Conservation (phyloP, 768 basidiomycete species). For the Piloderma croceum region DNA sequence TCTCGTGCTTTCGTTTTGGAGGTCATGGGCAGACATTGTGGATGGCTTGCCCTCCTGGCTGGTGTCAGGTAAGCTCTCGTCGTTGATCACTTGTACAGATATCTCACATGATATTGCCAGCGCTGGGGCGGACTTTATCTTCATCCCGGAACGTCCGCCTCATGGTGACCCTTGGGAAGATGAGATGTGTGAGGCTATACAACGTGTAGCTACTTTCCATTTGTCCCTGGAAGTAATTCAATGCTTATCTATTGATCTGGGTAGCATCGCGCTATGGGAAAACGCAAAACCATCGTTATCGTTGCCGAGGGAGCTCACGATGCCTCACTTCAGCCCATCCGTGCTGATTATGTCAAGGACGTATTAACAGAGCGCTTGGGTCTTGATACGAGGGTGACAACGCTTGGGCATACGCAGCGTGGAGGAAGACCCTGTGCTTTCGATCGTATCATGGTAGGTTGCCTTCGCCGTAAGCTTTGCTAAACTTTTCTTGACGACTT, state of each 20-base stretch:
- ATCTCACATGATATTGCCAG: slow-evolving; percentile 35
- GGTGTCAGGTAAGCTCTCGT: slow-evolving; percentile 66
- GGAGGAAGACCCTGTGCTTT: slow-evolving; percentile 91
- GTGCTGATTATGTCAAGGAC: slow-evolving; percentile 84
- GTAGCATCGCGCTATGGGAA: slow-evolving; percentile 87
- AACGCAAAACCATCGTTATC: slow-evolving; percentile 97
- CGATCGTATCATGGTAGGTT: slow-evolving; percentile 81
- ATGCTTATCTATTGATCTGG: not conserved
- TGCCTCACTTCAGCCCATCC: slow-evolving; percentile 83
- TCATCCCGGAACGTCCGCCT: slow-evolving; percentile 94
- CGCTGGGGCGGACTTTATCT: slow-evolving; percentile 92
- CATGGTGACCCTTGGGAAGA: slow-evolving; percentile 78
- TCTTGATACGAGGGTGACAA: slow-evolving; percentile 94
- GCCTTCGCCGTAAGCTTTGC: not conserved
- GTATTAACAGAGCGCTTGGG: slow-evolving; percentile 82
- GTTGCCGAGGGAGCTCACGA: slow-evolving; percentile 97
- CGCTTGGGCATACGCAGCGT: slow-evolving; percentile 93
- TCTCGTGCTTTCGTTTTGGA: slow-evolving; percentile 97
- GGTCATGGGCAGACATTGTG: slow-evolving; percentile 99
- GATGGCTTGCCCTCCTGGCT: slow-evolving; percentile 95
- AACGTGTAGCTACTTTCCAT: slow-evolving; percentile 46
- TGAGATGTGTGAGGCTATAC: slow-evolving; percentile 82
- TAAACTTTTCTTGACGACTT: slow-evolving; percentile 1
- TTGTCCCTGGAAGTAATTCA: not conserved
- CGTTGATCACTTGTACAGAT: not conserved